Evolutionary conservation across 805 yeast genomes (phyloP), one percentile per base, ranked within the genome.

Genomic region (Starmerella davenportii): DNA sequence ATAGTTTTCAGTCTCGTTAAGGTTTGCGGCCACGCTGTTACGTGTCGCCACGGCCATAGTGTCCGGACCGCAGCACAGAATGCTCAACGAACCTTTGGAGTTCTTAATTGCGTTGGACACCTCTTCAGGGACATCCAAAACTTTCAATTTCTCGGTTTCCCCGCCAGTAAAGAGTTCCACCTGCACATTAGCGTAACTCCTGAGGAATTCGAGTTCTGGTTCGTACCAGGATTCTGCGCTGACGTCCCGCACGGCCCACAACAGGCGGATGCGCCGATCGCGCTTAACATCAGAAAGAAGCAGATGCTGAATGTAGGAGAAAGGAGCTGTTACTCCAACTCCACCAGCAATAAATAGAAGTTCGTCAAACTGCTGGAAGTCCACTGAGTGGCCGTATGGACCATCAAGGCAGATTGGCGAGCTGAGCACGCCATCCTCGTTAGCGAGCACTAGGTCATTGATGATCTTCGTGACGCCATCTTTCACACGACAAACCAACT

Each of bases 281-380:
- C 66, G 72, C 40, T 19, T 31, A 9, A 9, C 15, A 21, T 30
- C 23, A 8, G 16, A 15, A n/a, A 29, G 19, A 5, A 29, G 19
- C 32, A 29, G 15, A 29, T 29, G 16, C 27, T 46, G 49, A 5
- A 46, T 35, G 30, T 45, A 44, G 4, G 50, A 33, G 20, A 38
- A 41, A 5, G 42, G 41, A 2, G 43, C 79, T 1, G 87, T 74
- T 37, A 79, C 61, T 38, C 90, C 90, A 39, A 72, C 72, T 23
- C 90, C 87, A 35, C 82, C 85, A 7, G 85, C 77, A 18, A 78
- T 44, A 31, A 75, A 64, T 5, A 76, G 62, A 4, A 74, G 67
- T 40, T 68, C 65, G 36, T 71, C 68, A 47, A 66, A 76, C 33
- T 61, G 58, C 20, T 60, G 57, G 14, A 71, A 57, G 2, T 74